phyloP scores from a whole-genome alignment of 306 rosid species.

The Cicer chorassanicum region DNA sequence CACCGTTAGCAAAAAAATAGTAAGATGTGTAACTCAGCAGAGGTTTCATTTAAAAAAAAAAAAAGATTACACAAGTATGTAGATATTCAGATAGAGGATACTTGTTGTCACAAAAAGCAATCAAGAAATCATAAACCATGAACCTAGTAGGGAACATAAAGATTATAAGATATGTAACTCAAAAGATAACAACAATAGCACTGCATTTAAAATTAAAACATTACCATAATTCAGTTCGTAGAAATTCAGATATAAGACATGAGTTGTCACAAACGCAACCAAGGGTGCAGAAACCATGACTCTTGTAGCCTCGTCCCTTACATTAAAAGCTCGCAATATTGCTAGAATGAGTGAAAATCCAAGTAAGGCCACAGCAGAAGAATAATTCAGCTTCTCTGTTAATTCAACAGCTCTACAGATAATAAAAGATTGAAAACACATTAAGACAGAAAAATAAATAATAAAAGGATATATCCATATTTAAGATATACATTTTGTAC shows the following conservation, averaged over 20 bases:
- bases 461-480: conserved; percentile 1
- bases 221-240: conserved; percentile 80
- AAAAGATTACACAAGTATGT: conserved; percentile 49
- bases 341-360: conserved; percentile 82
- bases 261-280: conserved; percentile 84
- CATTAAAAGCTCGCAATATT: conserved; percentile 70
- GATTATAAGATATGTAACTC: conserved; percentile 19
- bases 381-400: conserved; percentile 84
- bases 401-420: conserved; percentile 83
- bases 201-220: conserved; percentile 32
- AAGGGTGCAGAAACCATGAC: conserved; percentile 96
- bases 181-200: conserved; percentile 7
- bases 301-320: conserved; percentile 86
- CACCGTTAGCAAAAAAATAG: neutral
- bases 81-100: conserved; percentile 64
- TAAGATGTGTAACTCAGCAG: conserved; percentile 11
- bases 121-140: conserved; percentile 69
- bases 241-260: conserved; percentile 87
- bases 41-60: conserved; percentile 20
- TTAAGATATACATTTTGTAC: conserved; percentile 15
- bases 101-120: conserved; percentile 63
- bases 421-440: conserved; percentile 38
- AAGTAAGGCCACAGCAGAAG: conserved; percentile 87
- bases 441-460: conserved; percentile 10
- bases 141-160: conserved; percentile 50